Base-by-base conservation (phyloP, 2,329 filamentous ascomycete genomes). In the Clarireedia hainanense region DNA sequence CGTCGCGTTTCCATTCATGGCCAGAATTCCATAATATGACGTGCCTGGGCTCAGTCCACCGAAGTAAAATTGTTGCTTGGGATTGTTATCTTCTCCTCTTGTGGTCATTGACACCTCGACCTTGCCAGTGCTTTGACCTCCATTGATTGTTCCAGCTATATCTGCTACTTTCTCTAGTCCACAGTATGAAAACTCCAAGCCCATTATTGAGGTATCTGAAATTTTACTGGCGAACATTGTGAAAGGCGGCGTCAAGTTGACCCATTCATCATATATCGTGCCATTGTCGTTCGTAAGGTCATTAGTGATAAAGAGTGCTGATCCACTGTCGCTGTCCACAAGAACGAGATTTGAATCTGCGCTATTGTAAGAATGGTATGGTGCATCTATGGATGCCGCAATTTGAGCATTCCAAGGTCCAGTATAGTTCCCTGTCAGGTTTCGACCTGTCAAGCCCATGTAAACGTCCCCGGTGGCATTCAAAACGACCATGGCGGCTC, bases 61-160 rank as follows among this genome's bases (percentile, higher is more conserved):
- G 48, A 96, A 77, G 64, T 92, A 90, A 69, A 99, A 96, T 65
- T 96, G 90, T 69, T 95, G 86, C 68, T 91, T 91, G 1, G 89
- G 89, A 58, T 84, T 76, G 50, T 81, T 81, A 3, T 82, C 83
- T 1, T 78, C 73, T 3, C 83, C 88, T 34, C 83, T 80, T 27
- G 77, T 83, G 2, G 85, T 91, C 76, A 95, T 88, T 40, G 80
- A 76, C 46, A 80, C 83, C 14, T 73, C 75, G 30, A 83, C 72
- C 55, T 67, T 70, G 57, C 69, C 76, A 49, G 76, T 70, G 58
- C 70, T 74, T 30, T 72, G 69, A 50, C 52, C 47, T 47, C 74
- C 75, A 55, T 79, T 77, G 58, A 80, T 74, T 40, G 78, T 78
- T 5, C 79, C 78, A 47, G 76, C 76, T 56, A 88, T 82, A 63